Evolutionary conservation across 116 monocot species (phyloP).

Genomic region (Iris pallida): DNA sequence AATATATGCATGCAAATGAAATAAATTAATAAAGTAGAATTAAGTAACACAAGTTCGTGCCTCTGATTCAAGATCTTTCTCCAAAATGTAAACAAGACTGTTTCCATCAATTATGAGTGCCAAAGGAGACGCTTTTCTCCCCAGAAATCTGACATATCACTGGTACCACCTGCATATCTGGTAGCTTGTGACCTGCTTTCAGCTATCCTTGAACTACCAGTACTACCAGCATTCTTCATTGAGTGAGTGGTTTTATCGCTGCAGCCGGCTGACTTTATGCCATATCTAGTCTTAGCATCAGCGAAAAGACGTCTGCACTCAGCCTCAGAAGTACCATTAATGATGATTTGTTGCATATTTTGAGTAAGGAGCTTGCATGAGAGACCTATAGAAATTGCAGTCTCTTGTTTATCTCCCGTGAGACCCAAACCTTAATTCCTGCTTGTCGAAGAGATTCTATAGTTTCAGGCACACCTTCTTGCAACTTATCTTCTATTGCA

Average conservation of each 20-base stretch:
- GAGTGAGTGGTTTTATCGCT: no score
- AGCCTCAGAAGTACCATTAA: conserved; percentile 65
- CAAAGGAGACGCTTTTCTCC: conserved; percentile 13
- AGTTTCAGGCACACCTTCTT: conserved; percentile 91
- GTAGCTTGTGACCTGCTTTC: conserved; percentile 52
- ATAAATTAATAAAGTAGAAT: background rate
- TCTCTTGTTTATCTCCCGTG: conserved; percentile 98
- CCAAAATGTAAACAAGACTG: conserved; percentile 84
- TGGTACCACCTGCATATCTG: background rate
- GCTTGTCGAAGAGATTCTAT: conserved; percentile 83
- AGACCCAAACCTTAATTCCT: conserved; percentile 97
- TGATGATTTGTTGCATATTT: conserved; percentile 72
- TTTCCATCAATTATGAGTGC: conserved; percentile 91
- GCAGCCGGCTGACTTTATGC: conserved; percentile 36
- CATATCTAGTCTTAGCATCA: conserved; percentile 69
- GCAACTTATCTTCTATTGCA: conserved; percentile 92
- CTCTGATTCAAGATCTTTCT: conserved; percentile 73
- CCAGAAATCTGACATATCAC: background rate
- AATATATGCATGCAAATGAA: background rate
- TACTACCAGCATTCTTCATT: no score
- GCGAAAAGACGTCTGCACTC: conserved; percentile 72
- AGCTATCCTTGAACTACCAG: conserved; percentile 31
- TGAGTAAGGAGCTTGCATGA: conserved; percentile 74
- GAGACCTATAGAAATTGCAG: conserved; percentile 92
- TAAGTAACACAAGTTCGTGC: conserved; percentile 20